Percentiles rank a stretch among this genome's conserved stretches.
Evolutionary conservation across 345 rosid species (phyloP).

Genomic region (Eucalyptus polyanthemos): DNA sequence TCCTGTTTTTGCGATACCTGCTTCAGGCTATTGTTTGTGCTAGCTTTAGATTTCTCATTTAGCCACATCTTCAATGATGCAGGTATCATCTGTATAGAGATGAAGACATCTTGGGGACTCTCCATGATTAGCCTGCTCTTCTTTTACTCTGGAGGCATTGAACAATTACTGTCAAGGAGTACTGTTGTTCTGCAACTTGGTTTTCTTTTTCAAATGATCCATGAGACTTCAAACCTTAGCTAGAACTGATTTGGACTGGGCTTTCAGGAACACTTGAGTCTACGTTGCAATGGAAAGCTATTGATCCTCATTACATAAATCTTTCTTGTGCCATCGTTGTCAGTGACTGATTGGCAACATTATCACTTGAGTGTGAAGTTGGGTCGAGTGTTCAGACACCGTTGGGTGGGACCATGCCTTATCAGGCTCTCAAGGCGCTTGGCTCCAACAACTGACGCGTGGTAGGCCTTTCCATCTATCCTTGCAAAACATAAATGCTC

Average conservation of each 20-base stretch:
- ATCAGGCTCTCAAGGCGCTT: neutral
- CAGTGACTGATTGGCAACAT: neutral
- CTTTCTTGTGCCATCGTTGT: neutral
- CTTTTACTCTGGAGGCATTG: neutral
- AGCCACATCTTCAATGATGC: neutral
- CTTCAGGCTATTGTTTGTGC: neutral
- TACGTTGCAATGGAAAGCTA: neutral
- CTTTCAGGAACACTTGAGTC: neutral
- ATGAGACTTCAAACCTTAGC: neutral
- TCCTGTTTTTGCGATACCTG: neutral
- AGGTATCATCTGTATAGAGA: slow-evolving; percentile 43
- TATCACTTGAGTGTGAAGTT: neutral
- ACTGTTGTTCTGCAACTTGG: neutral
- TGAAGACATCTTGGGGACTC: slow-evolving; percentile 51
- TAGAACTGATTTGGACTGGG: neutral
- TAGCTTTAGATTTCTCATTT: neutral
- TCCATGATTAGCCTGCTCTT: slow-evolving; percentile 18
- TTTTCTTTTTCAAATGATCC: neutral
- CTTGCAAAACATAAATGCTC: neutral
- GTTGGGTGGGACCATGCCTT: neutral
- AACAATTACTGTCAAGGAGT: neutral
- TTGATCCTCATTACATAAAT: neutral
- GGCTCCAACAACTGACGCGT: neutral
- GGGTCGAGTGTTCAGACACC: neutral
- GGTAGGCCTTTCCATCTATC: neutral